These are phyloP conservation scores for Neoconidiobolus thromboides DNA, from an alignment of 371 early-diverging fungal species.

Conservation along the genomic window DNA sequence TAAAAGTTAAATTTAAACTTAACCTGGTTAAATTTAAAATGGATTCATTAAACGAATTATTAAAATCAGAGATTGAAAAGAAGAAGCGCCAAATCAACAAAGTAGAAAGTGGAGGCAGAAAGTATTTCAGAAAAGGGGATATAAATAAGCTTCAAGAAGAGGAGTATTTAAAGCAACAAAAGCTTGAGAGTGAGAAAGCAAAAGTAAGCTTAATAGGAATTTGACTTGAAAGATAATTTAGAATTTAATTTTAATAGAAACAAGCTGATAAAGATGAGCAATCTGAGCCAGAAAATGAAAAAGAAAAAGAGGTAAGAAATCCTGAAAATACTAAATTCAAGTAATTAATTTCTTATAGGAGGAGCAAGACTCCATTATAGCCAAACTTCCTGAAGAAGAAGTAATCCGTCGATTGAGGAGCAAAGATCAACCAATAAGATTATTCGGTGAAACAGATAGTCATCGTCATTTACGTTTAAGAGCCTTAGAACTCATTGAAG, in stretches of 20 bases:
- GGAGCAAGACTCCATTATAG: neutral
- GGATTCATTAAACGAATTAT: too few species aligned
- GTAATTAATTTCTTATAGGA: neutral
- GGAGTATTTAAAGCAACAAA: constrained; percentile 38
- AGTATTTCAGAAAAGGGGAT: constrained; percentile 57
- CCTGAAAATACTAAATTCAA: too few species aligned
- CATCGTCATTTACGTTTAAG: constrained; percentile 69
- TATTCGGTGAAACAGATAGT: constrained; percentile 79
- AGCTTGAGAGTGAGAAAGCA: constrained; percentile 23
- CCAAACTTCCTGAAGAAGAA: constrained; percentile 56
- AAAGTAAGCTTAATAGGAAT: constrained; percentile 15
- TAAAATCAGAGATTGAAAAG: neutral
- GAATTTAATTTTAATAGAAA: too few species aligned
- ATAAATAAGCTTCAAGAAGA: constrained; percentile 46
- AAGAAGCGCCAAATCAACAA: constrained; percentile 14
- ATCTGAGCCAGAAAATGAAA: too few species aligned
- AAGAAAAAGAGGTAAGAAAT: too few species aligned
- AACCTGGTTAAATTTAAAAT: too few species aligned
- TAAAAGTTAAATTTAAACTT: too few species aligned
- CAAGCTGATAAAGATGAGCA: too few species aligned
- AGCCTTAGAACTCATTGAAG: constrained; percentile 66
- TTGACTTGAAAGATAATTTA: too few species aligned
- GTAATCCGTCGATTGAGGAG: constrained; percentile 66
- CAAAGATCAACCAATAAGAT: constrained; percentile 74
- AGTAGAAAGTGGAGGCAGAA: constrained; percentile 8